These are phyloP conservation scores for Trametes cubensis DNA, from an alignment of 768 basidiomycete species.

Conservation along the genomic window DNA sequence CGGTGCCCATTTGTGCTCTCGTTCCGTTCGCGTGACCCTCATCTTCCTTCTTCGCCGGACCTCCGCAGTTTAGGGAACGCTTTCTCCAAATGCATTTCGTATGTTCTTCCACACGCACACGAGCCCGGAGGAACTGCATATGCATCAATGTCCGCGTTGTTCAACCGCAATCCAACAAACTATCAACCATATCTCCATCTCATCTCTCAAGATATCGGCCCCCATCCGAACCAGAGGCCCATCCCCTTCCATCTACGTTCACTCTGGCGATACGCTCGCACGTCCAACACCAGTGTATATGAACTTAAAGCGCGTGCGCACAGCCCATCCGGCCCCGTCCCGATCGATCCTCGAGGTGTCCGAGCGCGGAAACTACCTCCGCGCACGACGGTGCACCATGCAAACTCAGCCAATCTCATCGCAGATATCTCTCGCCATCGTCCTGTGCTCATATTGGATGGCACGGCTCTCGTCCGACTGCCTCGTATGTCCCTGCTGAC, in stretches of 20 bases:
- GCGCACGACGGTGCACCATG: background rate
- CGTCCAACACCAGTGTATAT: background rate
- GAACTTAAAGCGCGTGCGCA: background rate
- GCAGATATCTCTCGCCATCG: background rate
- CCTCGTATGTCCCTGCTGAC: background rate
- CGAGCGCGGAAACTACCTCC: background rate
- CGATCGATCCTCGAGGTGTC: constrained; percentile 25
- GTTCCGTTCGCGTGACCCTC: background rate
- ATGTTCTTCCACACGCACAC: too few relatives aligned
- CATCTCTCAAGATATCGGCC: background rate
- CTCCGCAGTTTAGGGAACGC: background rate
- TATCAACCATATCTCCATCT: constrained; percentile 4
- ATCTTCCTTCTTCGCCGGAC: background rate
- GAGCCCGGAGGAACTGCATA: background rate
- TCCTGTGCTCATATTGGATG: too few relatives aligned
- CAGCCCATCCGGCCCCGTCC: constrained; percentile 2
- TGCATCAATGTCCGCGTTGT: background rate
- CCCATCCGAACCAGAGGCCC: too few relatives aligned
- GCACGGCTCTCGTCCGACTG: background rate
- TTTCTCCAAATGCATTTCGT: background rate
- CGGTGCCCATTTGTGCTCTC: background rate
- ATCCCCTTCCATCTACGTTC: background rate
- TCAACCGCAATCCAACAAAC: background rate
- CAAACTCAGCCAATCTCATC: constrained; percentile 12
- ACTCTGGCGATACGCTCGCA: constrained; percentile 10